Evolutionary conservation across 169 alveolate species (phyloP).

Genomic region (Eimeria nieschulzi): DNA sequence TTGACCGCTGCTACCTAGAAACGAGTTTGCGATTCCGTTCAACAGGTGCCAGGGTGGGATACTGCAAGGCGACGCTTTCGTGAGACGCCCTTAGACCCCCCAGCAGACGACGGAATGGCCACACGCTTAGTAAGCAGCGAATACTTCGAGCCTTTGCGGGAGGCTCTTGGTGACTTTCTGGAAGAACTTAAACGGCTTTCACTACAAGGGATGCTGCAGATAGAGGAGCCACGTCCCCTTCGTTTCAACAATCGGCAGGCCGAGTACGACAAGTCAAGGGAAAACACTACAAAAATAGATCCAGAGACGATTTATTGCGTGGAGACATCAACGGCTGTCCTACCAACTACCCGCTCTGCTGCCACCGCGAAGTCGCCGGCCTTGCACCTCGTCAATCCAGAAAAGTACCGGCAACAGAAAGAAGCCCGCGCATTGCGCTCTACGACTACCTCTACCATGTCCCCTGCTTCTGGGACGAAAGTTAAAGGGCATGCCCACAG

Average conservation of each 20-base stretch:
- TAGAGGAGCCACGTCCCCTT: conserved; percentile 61
- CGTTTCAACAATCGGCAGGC: conserved; percentile 49
- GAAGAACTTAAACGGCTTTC: conserved; percentile 51
- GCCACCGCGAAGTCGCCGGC: neutral
- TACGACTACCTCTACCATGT: conserved; percentile 37
- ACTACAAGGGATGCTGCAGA: conserved; percentile 54
- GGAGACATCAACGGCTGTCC: neutral
- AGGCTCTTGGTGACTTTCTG: conserved; percentile 50
- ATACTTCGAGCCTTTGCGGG: conserved; percentile 64
- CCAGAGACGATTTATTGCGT: conserved; percentile 60
- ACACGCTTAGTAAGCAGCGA: conserved; percentile 52
- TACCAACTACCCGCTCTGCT: conserved; percentile 9
- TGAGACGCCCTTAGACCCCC: conserved; percentile 58
- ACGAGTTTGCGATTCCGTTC: neutral
- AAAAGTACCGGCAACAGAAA: conserved; percentile 61
- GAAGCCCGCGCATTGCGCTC: conserved; percentile 26
- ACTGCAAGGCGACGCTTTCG: conserved; percentile 46
- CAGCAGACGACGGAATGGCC: conserved; percentile 66
- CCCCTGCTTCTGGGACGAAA: neutral
- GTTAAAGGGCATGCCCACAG: neutral
- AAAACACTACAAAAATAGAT: conserved; percentile 48
- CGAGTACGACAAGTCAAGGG: conserved; percentile 62
- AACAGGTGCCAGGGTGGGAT: conserved; percentile 55
- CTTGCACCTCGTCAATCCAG: conserved; percentile 44
- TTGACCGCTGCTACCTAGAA: neutral